A percentile compares a stretch with the other conserved stretches of the same genome.
phyloP scores from a whole-genome alignment of 768 basidiomycete species.

The Mycena amicta region DNA sequence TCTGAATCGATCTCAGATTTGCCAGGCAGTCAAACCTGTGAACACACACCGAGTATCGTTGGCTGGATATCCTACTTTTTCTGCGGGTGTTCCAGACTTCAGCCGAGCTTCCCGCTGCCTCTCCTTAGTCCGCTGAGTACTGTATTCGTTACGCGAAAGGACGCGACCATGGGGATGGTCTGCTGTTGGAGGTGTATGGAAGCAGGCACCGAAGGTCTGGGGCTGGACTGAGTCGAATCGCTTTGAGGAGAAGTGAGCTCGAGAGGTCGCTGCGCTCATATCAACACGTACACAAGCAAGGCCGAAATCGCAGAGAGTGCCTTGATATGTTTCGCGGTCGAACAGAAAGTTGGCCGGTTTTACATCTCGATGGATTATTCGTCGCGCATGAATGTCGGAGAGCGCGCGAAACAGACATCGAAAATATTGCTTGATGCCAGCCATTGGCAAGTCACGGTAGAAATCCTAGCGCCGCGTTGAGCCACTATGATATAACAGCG shows the following conservation, averaged over 20 bases:
- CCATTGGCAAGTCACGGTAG: constrained; percentile 72
- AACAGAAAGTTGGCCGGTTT: constrained; percentile 98
- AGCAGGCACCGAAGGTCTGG: constrained; percentile 59
- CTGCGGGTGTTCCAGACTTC: constrained; percentile 55
- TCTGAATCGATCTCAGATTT: constrained; percentile 37
- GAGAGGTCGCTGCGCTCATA: background rate
- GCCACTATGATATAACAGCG: background rate
- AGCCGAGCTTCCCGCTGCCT: constrained; percentile 63
- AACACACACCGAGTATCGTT: constrained; percentile 67
- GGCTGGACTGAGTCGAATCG: constrained; percentile 50
- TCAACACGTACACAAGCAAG: constrained; percentile 78
- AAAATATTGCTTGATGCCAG: constrained; percentile 83
- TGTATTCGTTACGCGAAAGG: constrained; percentile 43
- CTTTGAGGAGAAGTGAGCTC: constrained; percentile 33
- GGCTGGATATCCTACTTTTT: constrained; percentile 76
- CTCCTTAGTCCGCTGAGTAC: constrained; percentile 52
- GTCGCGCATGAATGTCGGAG: constrained; percentile 82
- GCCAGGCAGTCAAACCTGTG: background rate
- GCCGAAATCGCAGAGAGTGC: constrained; percentile 93
- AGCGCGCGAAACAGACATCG: constrained; percentile 89
- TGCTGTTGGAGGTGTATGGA: constrained; percentile 71
- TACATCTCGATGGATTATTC: constrained; percentile 94
- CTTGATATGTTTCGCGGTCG: constrained; percentile 80
- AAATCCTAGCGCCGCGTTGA: constrained; percentile 57
- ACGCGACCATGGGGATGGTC: constrained; percentile 72